Conservation (phyloP, 495 filamentous ascomycete species). For the Lichina pygmaea region DNA sequence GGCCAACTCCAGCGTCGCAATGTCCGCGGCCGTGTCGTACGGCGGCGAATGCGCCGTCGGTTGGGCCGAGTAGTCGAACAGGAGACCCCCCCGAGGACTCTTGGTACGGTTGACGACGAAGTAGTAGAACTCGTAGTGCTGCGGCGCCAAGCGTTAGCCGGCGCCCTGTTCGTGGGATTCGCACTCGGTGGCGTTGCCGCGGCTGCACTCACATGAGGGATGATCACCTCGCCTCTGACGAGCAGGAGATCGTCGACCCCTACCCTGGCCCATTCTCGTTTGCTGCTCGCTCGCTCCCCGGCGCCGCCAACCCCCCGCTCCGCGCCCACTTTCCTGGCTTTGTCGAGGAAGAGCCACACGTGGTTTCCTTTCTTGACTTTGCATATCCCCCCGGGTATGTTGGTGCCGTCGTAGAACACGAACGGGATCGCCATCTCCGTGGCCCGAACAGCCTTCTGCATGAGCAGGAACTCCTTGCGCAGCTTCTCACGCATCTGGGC, state of each 20-base stretch:
- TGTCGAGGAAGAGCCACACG: constrained; percentile 76
- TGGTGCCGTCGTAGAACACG: constrained; percentile 95
- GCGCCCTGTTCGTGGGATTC: background rate
- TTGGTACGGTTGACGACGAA: constrained; percentile 70
- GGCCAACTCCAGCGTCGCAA: background rate
- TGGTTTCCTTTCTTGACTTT: constrained; percentile 79
- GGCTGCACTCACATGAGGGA: constrained; percentile 54
- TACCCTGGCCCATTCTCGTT: constrained; percentile 75
- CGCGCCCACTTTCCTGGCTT: constrained; percentile 69
- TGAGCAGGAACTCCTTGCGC: constrained; percentile 55
- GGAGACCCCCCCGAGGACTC: constrained; percentile 37
- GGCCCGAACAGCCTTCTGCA: constrained; percentile 70
- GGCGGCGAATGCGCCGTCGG: constrained; percentile 8
- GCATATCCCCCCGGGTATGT: constrained; percentile 59
- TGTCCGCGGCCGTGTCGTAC: background rate
- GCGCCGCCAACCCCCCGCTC: constrained; percentile 42
- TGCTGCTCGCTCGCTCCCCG: constrained; percentile 28
- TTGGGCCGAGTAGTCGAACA: constrained; percentile 54
- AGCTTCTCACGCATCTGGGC: constrained; percentile 57
- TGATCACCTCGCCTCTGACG: constrained; percentile 73
- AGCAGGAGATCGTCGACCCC: constrained; percentile 93
- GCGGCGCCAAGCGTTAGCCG: background rate
- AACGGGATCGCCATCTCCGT: constrained; percentile 84
- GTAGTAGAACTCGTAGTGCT: constrained; percentile 95
- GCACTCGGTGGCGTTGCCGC: too few relatives aligned